Evolutionary conservation across 768 basidiomycete species (phyloP), one percentile per base, ranked within the genome.

Genomic region (Mycena epipterygia): DNA sequence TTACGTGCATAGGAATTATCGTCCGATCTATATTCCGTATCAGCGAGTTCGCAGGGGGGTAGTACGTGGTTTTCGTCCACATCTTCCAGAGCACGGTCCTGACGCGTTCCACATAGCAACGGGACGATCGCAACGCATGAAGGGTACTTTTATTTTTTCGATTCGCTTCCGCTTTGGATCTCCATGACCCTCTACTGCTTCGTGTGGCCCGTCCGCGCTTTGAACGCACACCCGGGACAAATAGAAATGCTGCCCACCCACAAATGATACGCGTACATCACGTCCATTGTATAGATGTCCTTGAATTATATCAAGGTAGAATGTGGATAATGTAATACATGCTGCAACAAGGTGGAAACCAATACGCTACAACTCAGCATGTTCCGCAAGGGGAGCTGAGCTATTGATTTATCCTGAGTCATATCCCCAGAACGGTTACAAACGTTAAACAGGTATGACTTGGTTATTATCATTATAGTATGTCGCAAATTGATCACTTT

Each of bases 1-100:
- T 30, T 8, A 68, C 67, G 7, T 71, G 63, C 21, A 21, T 65
- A n/a, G 72, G 72, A 13, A 66, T 56, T 0, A 49, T 85, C 81
- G 78, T 88, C 57, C 89, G 89, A 29, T 89, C 85, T 27, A 68
- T 83, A 11, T 91, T 87, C 79, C 86, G 88, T 69, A 75, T 79
- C 48, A 74, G 78, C 30, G 89, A 91, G 70, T 82, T 84, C 51
- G 82, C 84, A 8, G 79, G 87, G 69, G 90, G 90, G 41, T 88
- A 76, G n/a, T n/a, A 44, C 21, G 73, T 61, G 39, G 7, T 9
- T 44, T 23, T 8, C 19, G 25, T 57, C 3, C 33, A 7, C 11
- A n/a, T 33, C 11, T 39, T 7, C 11, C 17, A 48, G 17, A 11
- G 1, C 3, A 32, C 42, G 27, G 44, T 17, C 8, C 44, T 61